Conservation (phyloP, 805 yeast species). For the Millerozyma miso region DNA sequence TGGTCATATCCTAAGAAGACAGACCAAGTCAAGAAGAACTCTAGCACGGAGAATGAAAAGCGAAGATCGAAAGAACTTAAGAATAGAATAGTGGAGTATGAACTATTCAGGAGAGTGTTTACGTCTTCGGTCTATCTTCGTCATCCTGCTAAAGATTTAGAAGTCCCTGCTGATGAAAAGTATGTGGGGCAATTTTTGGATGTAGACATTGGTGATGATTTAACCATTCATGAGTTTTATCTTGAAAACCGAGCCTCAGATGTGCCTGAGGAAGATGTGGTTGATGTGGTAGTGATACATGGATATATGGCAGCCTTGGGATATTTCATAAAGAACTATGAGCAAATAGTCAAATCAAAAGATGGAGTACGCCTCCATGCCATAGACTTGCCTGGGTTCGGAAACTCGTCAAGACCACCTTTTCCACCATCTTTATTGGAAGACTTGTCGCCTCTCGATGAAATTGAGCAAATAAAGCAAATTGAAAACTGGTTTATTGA, state of each 20-base stretch:
- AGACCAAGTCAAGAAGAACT: constrained; percentile 6
- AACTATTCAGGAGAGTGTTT: constrained; percentile 29
- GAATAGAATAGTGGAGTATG: constrained; percentile 29
- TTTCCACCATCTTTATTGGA: constrained; percentile 29
- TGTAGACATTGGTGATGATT: constrained; percentile 22
- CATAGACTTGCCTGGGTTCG: constrained; percentile 42
- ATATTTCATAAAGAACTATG: constrained; percentile 36
- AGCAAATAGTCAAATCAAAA: constrained; percentile 22
- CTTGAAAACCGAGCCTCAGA: constrained; percentile 16
- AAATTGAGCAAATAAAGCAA: constrained; percentile 27
- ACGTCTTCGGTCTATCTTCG: constrained; percentile 24
- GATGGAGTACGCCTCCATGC: constrained; percentile 34
- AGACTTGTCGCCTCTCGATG: constrained; percentile 14
- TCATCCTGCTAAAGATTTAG: constrained; percentile 11
- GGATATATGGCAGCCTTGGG: constrained; percentile 46
- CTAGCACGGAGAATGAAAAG: constrained; percentile 9
- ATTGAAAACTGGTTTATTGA: constrained; percentile 42
- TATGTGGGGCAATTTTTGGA: constrained; percentile 24
- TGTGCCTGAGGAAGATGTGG: constrained; percentile 11
- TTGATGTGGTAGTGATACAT: constrained; percentile 33
- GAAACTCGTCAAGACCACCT: constrained; percentile 37
- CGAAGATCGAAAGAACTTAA: constrained; percentile 10
- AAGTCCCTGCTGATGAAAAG: background rate
- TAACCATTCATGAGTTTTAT: constrained; percentile 35
- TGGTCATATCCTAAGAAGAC: constrained; percentile 22